Base-by-base conservation (phyloP, 2,329 filamentous ascomycete genomes). In the Exophiala lecanii-corni region DNA sequence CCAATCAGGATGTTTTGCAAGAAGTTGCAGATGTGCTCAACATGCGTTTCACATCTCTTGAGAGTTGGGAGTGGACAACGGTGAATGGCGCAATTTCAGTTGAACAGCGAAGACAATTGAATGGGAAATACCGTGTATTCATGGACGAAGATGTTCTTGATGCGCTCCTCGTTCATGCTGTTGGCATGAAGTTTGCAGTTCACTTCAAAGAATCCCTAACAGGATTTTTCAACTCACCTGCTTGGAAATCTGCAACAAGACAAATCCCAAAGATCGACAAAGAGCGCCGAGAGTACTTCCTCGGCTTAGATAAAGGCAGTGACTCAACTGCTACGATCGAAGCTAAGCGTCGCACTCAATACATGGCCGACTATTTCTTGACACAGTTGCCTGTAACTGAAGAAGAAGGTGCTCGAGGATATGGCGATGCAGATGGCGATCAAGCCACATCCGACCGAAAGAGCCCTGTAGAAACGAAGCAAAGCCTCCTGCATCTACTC, bases 101-200 rank as follows among this genome's bases (percentile, higher is more conserved):
- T 2, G 65, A 74, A 34, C 70, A 73, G 64, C 67, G 74, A 25
- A 68, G 72, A 5, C 71, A 76, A 39, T 55, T 79, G 25, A 78
- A 76, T 50, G 74, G 74, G 2, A 74, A 75, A 46, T 81, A 81
- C 55, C 67, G 76, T 2, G 72, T 79, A 18, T 78, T 71, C 54
- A 76, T 78, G 65, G 74, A 79, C 37, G 74, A 76, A 51, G 78
- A 81, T 47, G 62, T 78, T 15, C 67, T 78, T 5, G 72, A 78
- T 51, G 70, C 72, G 2, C 66, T 79, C 5, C 65, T 79, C 17
- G 57, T 78, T 2, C 73, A 79, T 33, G 76, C 70, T 47, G 64
- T 79, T 25, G 76, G 75, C 4, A 59, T 73, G 3, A 68, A 66
- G 37, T 78, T 73, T 70, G 66, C 71, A 2, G 65, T 74, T 3